phyloP scores from a whole-genome alignment of 2,329 filamentous ascomycete genomes.

The Trichoderma guizhouense region DNA sequence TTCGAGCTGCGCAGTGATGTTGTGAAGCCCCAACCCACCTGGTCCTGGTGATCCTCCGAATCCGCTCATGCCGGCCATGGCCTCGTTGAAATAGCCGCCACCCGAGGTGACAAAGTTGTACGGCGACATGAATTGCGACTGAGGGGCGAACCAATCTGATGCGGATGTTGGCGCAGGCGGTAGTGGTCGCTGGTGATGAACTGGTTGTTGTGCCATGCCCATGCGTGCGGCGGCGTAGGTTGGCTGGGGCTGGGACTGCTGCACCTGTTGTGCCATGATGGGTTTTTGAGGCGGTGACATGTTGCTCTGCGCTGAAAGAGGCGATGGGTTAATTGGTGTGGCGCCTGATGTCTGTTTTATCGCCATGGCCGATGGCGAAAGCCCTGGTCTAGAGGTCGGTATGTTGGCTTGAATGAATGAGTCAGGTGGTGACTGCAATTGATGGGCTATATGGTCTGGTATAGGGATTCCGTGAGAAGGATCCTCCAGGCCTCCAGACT shows the following conservation, averaged over 20 bases:
- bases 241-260: conserved; percentile 15
- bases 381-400: conserved; percentile 30
- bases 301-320: conserved; percentile 27
- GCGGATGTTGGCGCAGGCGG: conserved; percentile 40
- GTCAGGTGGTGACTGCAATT: conserved; percentile 45
- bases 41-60: conserved; percentile 30
- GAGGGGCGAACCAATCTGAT: conserved; percentile 54
- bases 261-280: conserved; percentile 17
- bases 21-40: conserved; percentile 33
- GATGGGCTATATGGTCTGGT: conserved; percentile 32
- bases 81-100: conserved; percentile 41
- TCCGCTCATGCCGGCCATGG: conserved; percentile 27
- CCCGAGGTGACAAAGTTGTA: conserved; percentile 46
- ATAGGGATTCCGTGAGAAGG: conserved; percentile 30
- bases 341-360: conserved; percentile 31
- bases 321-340: conserved; percentile 29
- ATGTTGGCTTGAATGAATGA: conserved; percentile 34
- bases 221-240: conserved; percentile 42
- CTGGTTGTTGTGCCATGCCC: conserved; percentile 27
- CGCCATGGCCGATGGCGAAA: conserved; percentile 39
- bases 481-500: conserved; percentile 34
- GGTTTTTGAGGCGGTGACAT: conserved; percentile 34
- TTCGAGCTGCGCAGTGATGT: conserved; percentile 27
- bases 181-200: conserved; percentile 41
- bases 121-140: conserved; percentile 51